Conservation (phyloP, 2,329 filamentous ascomycete species). For the Trichoderma cornu-damae region DNA sequence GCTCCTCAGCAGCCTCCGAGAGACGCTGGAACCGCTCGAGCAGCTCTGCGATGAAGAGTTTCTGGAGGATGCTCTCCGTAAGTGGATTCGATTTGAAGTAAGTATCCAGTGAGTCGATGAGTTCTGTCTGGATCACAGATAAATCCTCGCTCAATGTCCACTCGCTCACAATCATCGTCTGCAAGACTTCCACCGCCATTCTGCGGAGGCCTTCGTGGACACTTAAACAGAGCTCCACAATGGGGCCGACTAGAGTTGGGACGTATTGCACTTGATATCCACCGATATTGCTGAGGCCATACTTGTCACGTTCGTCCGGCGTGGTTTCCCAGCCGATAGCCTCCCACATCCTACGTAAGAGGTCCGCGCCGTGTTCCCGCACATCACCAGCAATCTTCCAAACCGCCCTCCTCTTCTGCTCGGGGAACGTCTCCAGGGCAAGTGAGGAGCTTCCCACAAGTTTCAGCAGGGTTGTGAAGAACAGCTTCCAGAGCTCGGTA, state of each 20-base stretch:
- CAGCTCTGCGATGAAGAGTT: slow-evolving; percentile 84
- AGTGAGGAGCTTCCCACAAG: slow-evolving; percentile 84
- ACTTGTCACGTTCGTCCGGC: slow-evolving; percentile 69
- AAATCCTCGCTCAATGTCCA: slow-evolving; percentile 95
- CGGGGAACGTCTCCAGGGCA: slow-evolving; percentile 90
- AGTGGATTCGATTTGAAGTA: slow-evolving; percentile 86
- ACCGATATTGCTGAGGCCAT: slow-evolving; percentile 77
- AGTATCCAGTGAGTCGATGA: slow-evolving; percentile 87
- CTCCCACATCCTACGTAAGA: slow-evolving; percentile 84
- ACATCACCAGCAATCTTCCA: slow-evolving; percentile 99
- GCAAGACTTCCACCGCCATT: slow-evolving; percentile 87
- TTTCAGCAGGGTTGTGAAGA: slow-evolving; percentile 83
- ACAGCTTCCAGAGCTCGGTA: slow-evolving; percentile 88
- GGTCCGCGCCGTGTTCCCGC: slow-evolving; percentile 79
- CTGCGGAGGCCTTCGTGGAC: slow-evolving; percentile 86
- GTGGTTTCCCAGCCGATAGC: slow-evolving; percentile 94
- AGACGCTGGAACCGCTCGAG: slow-evolving; percentile 73
- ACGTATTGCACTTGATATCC: slow-evolving; percentile 99
- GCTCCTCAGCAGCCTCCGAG: slow-evolving; percentile 60
- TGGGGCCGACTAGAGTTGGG: slow-evolving; percentile 81
- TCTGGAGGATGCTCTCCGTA: slow-evolving; percentile 85
- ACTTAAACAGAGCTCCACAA: slow-evolving; percentile 89
- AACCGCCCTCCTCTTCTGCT: slow-evolving; percentile 91
- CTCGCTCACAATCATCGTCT: slow-evolving; percentile 98
- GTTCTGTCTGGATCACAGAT: slow-evolving; percentile 86